phyloP scores from a whole-genome alignment of 345 rosid species.

The Eucalyptus marginata region DNA sequence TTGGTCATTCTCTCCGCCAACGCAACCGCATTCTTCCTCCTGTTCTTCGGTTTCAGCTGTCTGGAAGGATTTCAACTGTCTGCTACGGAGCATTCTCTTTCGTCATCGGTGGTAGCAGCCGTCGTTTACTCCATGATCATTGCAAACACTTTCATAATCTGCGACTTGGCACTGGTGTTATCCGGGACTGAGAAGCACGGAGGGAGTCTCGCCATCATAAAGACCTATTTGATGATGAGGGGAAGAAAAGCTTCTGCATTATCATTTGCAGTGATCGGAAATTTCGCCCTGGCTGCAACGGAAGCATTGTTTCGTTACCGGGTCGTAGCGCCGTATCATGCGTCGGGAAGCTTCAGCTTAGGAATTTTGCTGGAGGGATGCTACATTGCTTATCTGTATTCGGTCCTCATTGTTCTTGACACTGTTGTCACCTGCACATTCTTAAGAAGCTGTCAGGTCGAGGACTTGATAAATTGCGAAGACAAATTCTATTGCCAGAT shows the following conservation, averaged over 20 bases:
- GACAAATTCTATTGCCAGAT: constrained; percentile 3
- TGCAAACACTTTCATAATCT: constrained; percentile 47
- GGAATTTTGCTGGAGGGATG: constrained; percentile 34
- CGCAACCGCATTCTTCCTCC: constrained; percentile 54
- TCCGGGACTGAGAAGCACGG: constrained; percentile 37
- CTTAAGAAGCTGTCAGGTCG: constrained; percentile 36
- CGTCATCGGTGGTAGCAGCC: constrained; percentile 45
- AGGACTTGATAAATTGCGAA: constrained; percentile 6
- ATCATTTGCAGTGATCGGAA: constrained; percentile 50
- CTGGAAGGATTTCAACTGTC: constrained; percentile 28
- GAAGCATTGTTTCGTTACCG: constrained; percentile 76
- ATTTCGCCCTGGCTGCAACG: constrained; percentile 40
- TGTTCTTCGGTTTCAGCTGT: constrained; percentile 34
- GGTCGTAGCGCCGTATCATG: constrained; percentile 18
- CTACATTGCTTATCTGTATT: constrained; percentile 63
- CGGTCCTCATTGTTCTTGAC: constrained; percentile 58
- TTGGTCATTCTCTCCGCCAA: constrained; percentile 58
- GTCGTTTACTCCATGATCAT: constrained; percentile 50
- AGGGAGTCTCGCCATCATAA: constrained; percentile 49
- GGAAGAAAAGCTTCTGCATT: constrained; percentile 66
- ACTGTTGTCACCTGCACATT: constrained; percentile 45
- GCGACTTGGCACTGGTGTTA: constrained; percentile 60
- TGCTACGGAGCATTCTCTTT: constrained; percentile 14
- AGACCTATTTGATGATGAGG: constrained; percentile 41
- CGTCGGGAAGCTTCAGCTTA: not conserved